phyloP scores from a whole-genome alignment of 169 alveolate species.

The Cryptosporidium tyzzeri region DNA sequence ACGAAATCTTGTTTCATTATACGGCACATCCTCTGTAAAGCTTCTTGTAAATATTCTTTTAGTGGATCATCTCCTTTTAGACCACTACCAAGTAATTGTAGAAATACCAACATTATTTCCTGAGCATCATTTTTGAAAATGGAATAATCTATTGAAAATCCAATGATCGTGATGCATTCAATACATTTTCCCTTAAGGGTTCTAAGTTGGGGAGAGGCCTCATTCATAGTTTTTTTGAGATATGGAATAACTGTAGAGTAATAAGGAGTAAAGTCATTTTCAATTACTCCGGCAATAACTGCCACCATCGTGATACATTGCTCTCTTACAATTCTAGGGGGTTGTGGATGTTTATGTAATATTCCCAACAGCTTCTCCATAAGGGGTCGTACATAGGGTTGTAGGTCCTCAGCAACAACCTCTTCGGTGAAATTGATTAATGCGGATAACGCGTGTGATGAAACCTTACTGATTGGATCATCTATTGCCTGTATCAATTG shows the following conservation, averaged over 20 bases:
- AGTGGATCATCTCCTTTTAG: slow-evolving; percentile 90
- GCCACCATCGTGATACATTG: slow-evolving; percentile 92
- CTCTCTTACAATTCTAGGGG: slow-evolving; percentile 84
- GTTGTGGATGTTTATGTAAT: slow-evolving; percentile 78
- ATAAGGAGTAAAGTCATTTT: slow-evolving; percentile 87
- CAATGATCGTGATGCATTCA: slow-evolving; percentile 91
- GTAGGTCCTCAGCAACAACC: slow-evolving; percentile 85
- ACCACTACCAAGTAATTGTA: slow-evolving; percentile 85
- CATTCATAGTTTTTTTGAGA: slow-evolving; percentile 85
- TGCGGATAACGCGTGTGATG: slow-evolving; percentile 92
- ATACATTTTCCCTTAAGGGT: slow-evolving; percentile 90
- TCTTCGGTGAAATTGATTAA: slow-evolving; percentile 92
- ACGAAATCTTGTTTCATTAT: slow-evolving; percentile 87
- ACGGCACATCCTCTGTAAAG: slow-evolving; percentile 89
- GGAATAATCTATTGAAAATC: slow-evolving; percentile 87
- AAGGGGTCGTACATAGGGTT: slow-evolving; percentile 85
- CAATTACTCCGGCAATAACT: slow-evolving; percentile 92
- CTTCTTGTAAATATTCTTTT: slow-evolving; percentile 88
- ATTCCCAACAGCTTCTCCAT: slow-evolving; percentile 86
- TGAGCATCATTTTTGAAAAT: slow-evolving; percentile 86
- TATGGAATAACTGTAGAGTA: slow-evolving; percentile 88
- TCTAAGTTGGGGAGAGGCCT: slow-evolving; percentile 84
- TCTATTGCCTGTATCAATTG: slow-evolving; percentile 86
- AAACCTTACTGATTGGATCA: slow-evolving; percentile 88
- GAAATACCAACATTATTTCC: slow-evolving; percentile 87